phyloP scores from a whole-genome alignment of 106 monocot species.

The Dioscorea zingiberensis region DNA sequence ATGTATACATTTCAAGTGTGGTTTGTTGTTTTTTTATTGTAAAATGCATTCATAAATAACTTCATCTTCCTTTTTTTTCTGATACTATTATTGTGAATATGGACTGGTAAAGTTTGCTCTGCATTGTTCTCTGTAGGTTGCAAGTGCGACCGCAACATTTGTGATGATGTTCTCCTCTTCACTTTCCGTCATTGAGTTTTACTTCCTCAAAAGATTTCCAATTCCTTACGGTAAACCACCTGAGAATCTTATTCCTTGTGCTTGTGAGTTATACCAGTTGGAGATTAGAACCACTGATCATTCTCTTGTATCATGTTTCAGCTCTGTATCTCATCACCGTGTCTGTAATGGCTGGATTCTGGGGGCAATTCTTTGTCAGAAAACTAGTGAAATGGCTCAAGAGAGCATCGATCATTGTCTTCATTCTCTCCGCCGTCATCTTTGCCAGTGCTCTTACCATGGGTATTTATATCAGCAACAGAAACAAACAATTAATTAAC shows the following conservation, averaged over 20 bases:
- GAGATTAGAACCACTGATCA: not conserved
- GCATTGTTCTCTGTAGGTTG: constrained; percentile 39
- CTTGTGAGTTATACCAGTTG: not conserved
- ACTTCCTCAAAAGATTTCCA: constrained; percentile 89
- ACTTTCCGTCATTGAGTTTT: constrained; percentile 94
- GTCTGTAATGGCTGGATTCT: constrained; percentile 82
- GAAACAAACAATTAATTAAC: too few relatives aligned
- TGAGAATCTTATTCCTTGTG: too few relatives aligned
- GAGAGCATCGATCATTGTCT: constrained; percentile 83
- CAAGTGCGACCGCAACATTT: constrained; percentile 93
- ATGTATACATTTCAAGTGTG: too few relatives aligned
- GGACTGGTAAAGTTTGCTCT: too few relatives aligned
- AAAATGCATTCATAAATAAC: too few relatives aligned
- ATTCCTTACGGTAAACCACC: constrained; percentile 67
- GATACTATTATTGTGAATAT: too few relatives aligned
- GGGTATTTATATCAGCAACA: too few relatives aligned
- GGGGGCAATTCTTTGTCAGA: constrained; percentile 88
- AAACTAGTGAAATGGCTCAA: constrained; percentile 61
- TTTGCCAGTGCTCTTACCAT: constrained; percentile 88
- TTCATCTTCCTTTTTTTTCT: too few relatives aligned
- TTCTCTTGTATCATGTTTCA: constrained; percentile 11
- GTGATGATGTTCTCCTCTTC: constrained; percentile 99
- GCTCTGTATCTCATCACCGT: constrained; percentile 72
- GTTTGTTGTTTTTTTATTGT: too few relatives aligned
- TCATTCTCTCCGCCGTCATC: constrained; percentile 93